Base-by-base conservation (phyloP, 1,139 yeast genomes). In the Magnusiomyces suaveolens region DNA sequence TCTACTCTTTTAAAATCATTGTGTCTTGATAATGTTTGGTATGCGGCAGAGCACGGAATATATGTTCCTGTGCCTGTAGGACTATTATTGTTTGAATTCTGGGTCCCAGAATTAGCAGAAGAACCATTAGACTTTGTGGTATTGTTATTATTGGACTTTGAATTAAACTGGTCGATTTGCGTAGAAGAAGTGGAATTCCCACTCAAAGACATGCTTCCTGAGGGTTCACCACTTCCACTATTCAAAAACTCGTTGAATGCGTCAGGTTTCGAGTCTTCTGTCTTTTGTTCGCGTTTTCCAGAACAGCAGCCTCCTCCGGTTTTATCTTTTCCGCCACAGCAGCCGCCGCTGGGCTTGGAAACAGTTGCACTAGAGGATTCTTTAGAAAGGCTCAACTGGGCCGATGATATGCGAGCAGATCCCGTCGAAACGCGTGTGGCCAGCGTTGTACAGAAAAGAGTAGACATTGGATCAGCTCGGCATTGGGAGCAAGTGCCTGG, bases 401-500 rank as follows among this genome's bases (percentile, higher is more conserved):
- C 21, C 18, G 50, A 47, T 4, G 50, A 47, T 16, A 44, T 8
- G 18, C 47, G 47, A 4, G 47, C n/a, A 3, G 46, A 8, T 10
- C 43, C 18, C 1, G 46, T 25, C 24, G 55, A 48, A 43, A 60
- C 60, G 23, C 62, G 66, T 55, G 78, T 78, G 3, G 95, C 95
- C 46, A 87, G 82, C 0, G 95, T 85, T 1, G 94, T 82, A 71
- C 96, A 88, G 71, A 88, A 88, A 43, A 87, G 72, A 0, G 95
- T 87, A 3, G 92, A 84, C 89, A 87, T 82, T 44, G 96, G 96
- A 67, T 88, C 96, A 57, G 75, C 69, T 64, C 84, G 94, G 69
- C 97, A 89, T 69, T 85, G 94, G 24, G 72, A 71, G 68, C 97
- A 89, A 6, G 89, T 82, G 3, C 96, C 96, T 18, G 96, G 96